These are phyloP conservation scores for Malassezia cuniculi DNA, from an alignment of 1,284 basidiomycete species.

Conservation along the genomic window DNA sequence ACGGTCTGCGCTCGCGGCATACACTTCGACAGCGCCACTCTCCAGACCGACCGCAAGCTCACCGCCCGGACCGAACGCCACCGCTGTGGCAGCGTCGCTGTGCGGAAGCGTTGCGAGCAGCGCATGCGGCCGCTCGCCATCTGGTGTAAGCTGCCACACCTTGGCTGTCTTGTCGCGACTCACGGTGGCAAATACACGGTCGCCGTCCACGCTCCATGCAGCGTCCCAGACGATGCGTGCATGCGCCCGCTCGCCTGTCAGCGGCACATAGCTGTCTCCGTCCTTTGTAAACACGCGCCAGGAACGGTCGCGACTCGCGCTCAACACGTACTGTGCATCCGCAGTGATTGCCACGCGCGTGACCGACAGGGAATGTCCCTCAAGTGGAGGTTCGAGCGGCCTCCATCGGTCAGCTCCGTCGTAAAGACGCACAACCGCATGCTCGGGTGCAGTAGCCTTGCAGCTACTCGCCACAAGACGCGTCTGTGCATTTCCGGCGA, in stretches of 20 bases:
- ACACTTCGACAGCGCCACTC: slow-evolving; percentile 76
- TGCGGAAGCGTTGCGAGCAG: slow-evolving; percentile 19
- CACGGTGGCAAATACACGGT: slow-evolving; percentile 69
- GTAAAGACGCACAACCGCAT: slow-evolving; percentile 77
- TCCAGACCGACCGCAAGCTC: slow-evolving; percentile 82
- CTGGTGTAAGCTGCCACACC: slow-evolving; percentile 17
- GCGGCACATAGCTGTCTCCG: slow-evolving; percentile 16
- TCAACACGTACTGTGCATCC: slow-evolving; percentile 63
- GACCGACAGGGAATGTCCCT: slow-evolving; percentile 76
- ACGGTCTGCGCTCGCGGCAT: not conserved
- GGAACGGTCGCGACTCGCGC: slow-evolving; percentile 77
- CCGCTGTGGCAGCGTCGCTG: slow-evolving; percentile 20
- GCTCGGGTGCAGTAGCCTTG: slow-evolving; percentile 70
- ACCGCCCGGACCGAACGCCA: slow-evolving; percentile 18
- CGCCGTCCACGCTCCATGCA: slow-evolving; percentile 57
- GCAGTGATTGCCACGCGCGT: slow-evolving; percentile 79
- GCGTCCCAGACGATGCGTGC: slow-evolving; percentile 90
- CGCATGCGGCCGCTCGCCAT: slow-evolving; percentile 14
- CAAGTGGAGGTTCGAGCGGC: slow-evolving; percentile 54
- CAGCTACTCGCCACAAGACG: slow-evolving; percentile 78
- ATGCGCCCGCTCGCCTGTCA: slow-evolving; percentile 59
- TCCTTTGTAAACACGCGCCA: slow-evolving; percentile 66
- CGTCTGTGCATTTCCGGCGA: slow-evolving; percentile 16
- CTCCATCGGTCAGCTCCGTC: slow-evolving; percentile 56
- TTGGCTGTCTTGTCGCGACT: slow-evolving; percentile 84